Conservation (phyloP, 75 land plant genomes). For the Sequoiadendron giganteum region DNA sequence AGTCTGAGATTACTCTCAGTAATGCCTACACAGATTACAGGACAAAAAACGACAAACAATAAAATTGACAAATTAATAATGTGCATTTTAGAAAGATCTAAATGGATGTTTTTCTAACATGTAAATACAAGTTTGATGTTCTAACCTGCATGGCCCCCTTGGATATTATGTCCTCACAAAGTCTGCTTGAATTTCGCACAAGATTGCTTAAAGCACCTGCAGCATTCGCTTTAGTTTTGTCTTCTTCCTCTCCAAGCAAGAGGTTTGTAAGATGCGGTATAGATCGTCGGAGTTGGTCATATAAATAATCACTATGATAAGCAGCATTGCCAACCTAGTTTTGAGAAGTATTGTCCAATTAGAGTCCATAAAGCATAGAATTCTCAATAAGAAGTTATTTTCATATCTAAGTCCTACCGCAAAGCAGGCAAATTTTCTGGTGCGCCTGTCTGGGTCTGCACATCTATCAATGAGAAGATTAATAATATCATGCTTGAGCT, state of each 20-base stretch:
- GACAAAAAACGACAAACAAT: not conserved
- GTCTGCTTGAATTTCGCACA: conserved; percentile 84
- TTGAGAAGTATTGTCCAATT: not conserved
- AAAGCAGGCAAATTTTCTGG: conserved; percentile 98
- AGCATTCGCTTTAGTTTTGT: conserved; percentile 96
- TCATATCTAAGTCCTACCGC: conserved; percentile 52
- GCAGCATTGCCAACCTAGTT: conserved; percentile 99
- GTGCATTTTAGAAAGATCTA: not conserved
- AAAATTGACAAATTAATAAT: not conserved
- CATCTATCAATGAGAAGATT: conserved; percentile 89
- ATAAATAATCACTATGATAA: conserved; percentile 82
- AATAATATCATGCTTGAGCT: conserved; percentile 76
- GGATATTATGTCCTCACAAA: conserved; percentile 87
- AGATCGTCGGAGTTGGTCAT: conserved; percentile 74
- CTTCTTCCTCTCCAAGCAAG: conserved; percentile 86
- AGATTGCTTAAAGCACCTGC: conserved; percentile 99
- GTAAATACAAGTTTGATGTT: not conserved
- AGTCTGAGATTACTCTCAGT: conserved; percentile 69
- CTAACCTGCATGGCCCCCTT: conserved; percentile 94
- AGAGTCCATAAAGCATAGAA: not conserved
- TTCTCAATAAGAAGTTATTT: not conserved
- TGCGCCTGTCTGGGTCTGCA: conserved; percentile 89
- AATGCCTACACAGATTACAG: conserved; percentile 64
- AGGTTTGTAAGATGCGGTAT: conserved; percentile 84
- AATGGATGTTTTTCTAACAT: not conserved